Base-by-base conservation (phyloP, 495 filamentous ascomycete species). In the Amniculicola lignicola region DNA sequence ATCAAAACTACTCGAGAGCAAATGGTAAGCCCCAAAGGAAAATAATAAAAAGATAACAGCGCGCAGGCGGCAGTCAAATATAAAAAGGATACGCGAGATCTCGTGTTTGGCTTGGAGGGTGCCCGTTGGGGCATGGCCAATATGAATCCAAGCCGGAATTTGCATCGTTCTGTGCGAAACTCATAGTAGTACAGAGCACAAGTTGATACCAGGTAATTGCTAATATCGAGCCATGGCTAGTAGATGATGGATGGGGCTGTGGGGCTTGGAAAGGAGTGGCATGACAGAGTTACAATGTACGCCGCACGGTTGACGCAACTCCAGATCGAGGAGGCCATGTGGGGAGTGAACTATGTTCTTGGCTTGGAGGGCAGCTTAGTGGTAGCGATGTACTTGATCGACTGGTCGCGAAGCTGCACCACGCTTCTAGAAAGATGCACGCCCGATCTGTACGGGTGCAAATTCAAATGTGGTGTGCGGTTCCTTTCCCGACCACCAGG, bases 401-500 rank as follows among this genome's bases (percentile, higher is more conserved):
- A 4, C 23, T 12, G 21, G 23, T 18, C 5, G 31, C 21, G 28
- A 50, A 5, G 46, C 7, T 22, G 11, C 15, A 27, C 36, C n/a
- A n/a, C 35, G 23, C 9, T 21, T 6, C 18, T 6, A 24, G 18
- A 35, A 35, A 4, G 25, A 31, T 24, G 33, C 28, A 25, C 42
- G 43, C 22, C n/a, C n/a, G n/a, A n/a, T n/a, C n/a, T n/a, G n/a
- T n/a, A n/a, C n/a, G n/a, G n/a, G n/a, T n/a, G n/a, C n/a, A n/a
- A n/a, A n/a, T n/a, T n/a, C n/a, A n/a, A n/a, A n/a, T n/a, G 28
- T 22, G 35, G n/a, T 50, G 33, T 19, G 16, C 22, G 22, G 3
- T 19, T 50, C 25, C 27, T 16, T n/a, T 57, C 40, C 47, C 47
- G 54, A 45, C 15, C 39, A 58, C 47, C 54, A 44, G 54, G 54